A percentile compares a stretch with the other conserved stretches of the same genome.
Conservation (phyloP, 345 rosid genomes). For the Ceriops decandra region DNA sequence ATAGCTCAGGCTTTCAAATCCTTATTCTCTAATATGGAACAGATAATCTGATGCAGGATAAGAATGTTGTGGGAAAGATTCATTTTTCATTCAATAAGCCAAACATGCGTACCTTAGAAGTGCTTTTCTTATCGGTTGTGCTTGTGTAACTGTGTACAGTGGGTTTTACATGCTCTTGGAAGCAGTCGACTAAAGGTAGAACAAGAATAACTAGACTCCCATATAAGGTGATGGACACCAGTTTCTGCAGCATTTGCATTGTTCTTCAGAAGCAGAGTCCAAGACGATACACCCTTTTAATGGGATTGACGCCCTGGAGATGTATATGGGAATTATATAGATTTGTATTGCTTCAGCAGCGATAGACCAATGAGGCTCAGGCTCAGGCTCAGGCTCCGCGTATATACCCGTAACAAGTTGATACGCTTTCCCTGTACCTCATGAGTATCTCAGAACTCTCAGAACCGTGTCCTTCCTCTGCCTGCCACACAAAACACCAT, state of each 20-base stretch:
- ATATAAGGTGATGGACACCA: slow-evolving; percentile 17
- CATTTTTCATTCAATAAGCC: no score
- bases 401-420: neutral
- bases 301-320: slow-evolving; percentile 4
- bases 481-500: neutral
- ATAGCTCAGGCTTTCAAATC: no score
- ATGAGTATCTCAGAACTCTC: neutral
- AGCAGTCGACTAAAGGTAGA: slow-evolving; percentile 31
- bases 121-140: slow-evolving; percentile 10
- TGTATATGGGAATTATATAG: neutral
- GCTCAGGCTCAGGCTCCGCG: neutral
- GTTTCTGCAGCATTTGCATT: slow-evolving; percentile 31
- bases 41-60: no score
- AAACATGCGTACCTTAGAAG: slow-evolving; percentile 25
- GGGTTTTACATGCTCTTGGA: slow-evolving; percentile 12
- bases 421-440: neutral
- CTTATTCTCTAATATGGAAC: no score
- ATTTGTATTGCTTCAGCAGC: neutral
- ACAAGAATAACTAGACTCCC: slow-evolving; percentile 16
- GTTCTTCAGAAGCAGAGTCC: neutral
- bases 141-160: slow-evolving; percentile 9
- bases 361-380: neutral
- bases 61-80: no score
- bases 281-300: neutral
- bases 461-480: neutral